A percentile compares a stretch with the other conserved stretches of the same genome.
These are phyloP conservation scores for Aureobasidium pullulans DNA, from an alignment of 2,329 filamentous ascomycete species.

Conservation along the genomic window DNA sequence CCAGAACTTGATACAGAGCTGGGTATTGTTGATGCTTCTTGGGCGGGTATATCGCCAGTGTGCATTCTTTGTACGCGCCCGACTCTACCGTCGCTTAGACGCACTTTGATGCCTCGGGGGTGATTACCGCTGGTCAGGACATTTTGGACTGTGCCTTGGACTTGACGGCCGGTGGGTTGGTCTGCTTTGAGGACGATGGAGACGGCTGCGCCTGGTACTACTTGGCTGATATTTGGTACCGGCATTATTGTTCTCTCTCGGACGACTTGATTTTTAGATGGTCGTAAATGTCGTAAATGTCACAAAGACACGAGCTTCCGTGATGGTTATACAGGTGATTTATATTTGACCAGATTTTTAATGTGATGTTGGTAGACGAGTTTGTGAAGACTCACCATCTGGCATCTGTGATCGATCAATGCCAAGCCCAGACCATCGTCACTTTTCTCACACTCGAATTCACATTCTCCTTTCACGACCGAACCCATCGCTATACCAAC, in stretches of 20 bases:
- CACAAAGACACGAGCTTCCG: no score
- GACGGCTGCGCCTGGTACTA: slow-evolving; percentile 56
- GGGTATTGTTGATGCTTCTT: slow-evolving; percentile 9
- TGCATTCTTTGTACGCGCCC: slow-evolving; percentile 63
- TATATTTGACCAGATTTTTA: not conserved
- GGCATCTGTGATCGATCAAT: not conserved
- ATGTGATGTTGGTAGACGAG: not conserved
- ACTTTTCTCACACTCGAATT: not conserved
- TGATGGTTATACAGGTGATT: no score
- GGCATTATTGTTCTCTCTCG: not conserved
- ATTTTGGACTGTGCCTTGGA: slow-evolving; percentile 58
- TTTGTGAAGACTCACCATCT: not conserved
- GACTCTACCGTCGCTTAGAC: slow-evolving; percentile 62
- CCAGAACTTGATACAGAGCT: not conserved
- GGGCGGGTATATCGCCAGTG: not conserved
- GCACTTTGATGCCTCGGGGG: slow-evolving; percentile 71
- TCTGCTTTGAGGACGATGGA: slow-evolving; percentile 71
- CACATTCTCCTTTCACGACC: not conserved
- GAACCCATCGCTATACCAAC: not conserved
- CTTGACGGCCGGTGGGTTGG: slow-evolving; percentile 65
- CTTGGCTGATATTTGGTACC: slow-evolving; percentile 35
- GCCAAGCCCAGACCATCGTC: not conserved
- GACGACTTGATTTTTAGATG: no score
- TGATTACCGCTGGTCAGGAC: slow-evolving; percentile 68
- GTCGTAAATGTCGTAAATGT: no score